Conservation (phyloP, 768 basidiomycete genomes). For the Phylloporus scabripes region DNA sequence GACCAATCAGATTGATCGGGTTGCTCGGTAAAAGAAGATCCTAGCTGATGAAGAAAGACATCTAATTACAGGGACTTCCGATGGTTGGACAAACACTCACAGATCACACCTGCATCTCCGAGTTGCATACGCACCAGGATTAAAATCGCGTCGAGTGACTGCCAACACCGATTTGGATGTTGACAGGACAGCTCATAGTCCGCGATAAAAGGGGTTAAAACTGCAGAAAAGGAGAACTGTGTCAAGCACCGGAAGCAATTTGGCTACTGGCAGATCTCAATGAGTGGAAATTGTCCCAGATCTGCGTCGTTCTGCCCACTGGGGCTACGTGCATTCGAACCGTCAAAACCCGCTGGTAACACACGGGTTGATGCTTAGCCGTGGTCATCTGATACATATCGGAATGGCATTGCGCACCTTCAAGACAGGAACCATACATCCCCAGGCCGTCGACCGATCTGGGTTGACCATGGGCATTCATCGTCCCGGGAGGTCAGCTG, state of each 20-base stretch:
- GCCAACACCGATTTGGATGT: no score
- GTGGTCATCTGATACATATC: neutral
- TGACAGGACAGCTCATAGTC: no score
- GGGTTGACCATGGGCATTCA: neutral
- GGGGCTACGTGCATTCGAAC: neutral
- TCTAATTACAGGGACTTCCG: neutral
- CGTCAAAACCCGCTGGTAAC: neutral
- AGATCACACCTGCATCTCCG: no score
- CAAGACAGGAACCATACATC: neutral
- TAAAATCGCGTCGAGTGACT: no score
- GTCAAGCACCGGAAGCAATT: neutral
- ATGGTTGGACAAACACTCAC: neutral
- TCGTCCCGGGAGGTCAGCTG: neutral
- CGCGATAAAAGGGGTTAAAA: neutral
- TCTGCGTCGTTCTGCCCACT: neutral
- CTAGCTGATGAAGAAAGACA: neutral
- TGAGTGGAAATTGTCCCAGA: no score
- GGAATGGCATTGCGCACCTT: neutral
- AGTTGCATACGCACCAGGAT: neutral
- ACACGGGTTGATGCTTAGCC: neutral
- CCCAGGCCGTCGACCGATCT: neutral
- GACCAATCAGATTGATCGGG: neutral
- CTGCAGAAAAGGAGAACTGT: neutral
- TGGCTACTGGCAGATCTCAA: neutral
- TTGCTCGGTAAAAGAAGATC: neutral